Percentiles rank a stretch among this genome's conserved stretches.
phyloP scores from a whole-genome alignment of 108 stramenopile species.

The Cyclotella distinguenda region DNA sequence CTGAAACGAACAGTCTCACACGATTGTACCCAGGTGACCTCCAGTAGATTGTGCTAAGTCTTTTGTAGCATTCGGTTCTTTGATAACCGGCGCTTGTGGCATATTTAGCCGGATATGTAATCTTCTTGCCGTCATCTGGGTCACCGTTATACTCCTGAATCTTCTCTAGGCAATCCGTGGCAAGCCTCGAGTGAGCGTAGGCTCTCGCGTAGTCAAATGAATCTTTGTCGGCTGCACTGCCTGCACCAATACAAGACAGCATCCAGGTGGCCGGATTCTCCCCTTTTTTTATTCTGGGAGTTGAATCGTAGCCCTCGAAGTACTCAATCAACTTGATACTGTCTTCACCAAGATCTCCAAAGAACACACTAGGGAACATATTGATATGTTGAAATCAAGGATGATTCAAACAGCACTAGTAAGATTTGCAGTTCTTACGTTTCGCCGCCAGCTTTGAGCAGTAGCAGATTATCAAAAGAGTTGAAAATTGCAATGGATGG shows the following conservation, averaged over 20 bases:
- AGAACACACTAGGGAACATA: constrained; percentile 47
- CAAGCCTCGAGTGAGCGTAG: constrained; percentile 49
- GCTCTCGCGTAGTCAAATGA: constrained; percentile 53
- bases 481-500: constrained; percentile 82
- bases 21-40: constrained; percentile 66
- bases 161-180: constrained; percentile 29
- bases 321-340: constrained; percentile 59
- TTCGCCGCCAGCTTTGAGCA: constrained; percentile 80
- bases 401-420: neutral
- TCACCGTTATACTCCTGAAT: constrained; percentile 35
- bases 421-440: constrained; percentile 3
- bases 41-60: constrained; percentile 55
- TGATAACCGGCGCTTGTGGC: constrained; percentile 49
- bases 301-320: constrained; percentile 53
- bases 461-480: constrained; percentile 68
- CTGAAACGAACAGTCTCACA: constrained; percentile 50
- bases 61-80: constrained; percentile 38
- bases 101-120: constrained; percentile 45
- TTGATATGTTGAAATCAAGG: neutral
- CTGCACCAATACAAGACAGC: constrained; percentile 55
- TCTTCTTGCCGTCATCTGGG: constrained; percentile 41
- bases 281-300: constrained; percentile 53
- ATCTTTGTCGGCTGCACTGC: constrained; percentile 21
- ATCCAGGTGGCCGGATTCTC: constrained; percentile 78
- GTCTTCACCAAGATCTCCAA: constrained; percentile 75